phyloP scores from a whole-genome alignment of 768 basidiomycete genomes.

The Calocybe indica region DNA sequence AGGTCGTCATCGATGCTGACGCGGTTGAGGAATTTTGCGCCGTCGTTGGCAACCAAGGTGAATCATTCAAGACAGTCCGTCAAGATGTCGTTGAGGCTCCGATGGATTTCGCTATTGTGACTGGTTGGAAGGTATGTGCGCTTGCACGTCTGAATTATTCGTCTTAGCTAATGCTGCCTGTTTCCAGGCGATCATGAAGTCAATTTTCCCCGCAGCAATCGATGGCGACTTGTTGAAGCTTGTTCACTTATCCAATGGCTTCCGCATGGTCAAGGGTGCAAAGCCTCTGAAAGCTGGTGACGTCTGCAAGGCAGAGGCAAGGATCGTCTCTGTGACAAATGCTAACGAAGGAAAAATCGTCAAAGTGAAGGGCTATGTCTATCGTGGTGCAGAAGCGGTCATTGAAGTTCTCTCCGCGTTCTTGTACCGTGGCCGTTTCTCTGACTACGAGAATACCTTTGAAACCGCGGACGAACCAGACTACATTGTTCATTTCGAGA shows the following conservation, averaged over 20 bases:
- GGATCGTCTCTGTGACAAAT: conserved; percentile 86
- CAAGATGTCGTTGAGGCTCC: conserved; percentile 75
- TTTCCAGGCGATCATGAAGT: conserved; percentile 92
- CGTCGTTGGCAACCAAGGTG: conserved; percentile 90
- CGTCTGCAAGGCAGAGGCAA: conserved; percentile 83
- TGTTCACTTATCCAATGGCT: conserved; percentile 96
- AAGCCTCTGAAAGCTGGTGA: conserved; percentile 79
- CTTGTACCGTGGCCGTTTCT: conserved; percentile 93
- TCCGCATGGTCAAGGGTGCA: conserved; percentile 80
- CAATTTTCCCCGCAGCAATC: conserved; percentile 89
- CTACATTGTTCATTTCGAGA: conserved; percentile 70
- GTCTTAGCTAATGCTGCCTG: conserved; percentile 4
- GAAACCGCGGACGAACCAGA: conserved; percentile 88
- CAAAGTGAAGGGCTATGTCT: conserved; percentile 80
- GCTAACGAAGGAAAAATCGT: conserved; percentile 91
- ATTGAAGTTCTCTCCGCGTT: conserved; percentile 94
- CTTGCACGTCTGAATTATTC: background rate
- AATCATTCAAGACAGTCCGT: conserved; percentile 79
- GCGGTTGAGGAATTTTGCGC: conserved; percentile 87
- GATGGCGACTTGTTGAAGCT: conserved; percentile 95
- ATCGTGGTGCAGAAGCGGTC: conserved; percentile 71
- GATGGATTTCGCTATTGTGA: conserved; percentile 98
- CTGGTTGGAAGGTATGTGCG: conserved; percentile 88
- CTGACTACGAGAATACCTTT: conserved; percentile 94
- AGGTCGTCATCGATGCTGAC: conserved; percentile 70